A percentile compares a stretch with the other conserved stretches of the same genome.
Conservation (phyloP, 495 filamentous ascomycete species). For the Neurospora sp. region DNA sequence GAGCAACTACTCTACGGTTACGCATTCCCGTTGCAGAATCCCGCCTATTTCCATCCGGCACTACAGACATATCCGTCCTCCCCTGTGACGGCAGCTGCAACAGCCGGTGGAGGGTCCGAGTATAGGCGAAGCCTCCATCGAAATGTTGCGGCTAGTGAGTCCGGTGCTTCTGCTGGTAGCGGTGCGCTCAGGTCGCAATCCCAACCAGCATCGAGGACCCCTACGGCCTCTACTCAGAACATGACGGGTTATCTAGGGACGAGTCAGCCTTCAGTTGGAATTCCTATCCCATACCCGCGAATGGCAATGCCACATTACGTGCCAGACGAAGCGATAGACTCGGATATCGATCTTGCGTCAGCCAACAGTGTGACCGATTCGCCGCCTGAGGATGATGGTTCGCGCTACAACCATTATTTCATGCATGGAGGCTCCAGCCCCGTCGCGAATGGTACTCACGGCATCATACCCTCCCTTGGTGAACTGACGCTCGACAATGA, state of each 20-base stretch:
- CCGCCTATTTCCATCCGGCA: slow-evolving; percentile 21
- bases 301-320: slow-evolving; percentile 37
- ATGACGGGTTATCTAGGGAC: slow-evolving; percentile 11
- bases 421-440: slow-evolving; percentile 27
- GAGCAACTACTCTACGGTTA: slow-evolving; percentile 32
- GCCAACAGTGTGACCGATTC: slow-evolving; percentile 23
- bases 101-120: slow-evolving; percentile 28
- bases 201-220: slow-evolving; percentile 41
- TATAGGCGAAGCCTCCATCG: slow-evolving; percentile 42
- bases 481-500: slow-evolving; percentile 27
- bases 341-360: slow-evolving; percentile 25
- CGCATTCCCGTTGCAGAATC: slow-evolving; percentile 14
- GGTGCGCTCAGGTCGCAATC: slow-evolving; percentile 46
- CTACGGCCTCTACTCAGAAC: slow-evolving; percentile 13
- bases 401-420: slow-evolving; percentile 30
- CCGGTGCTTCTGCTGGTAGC: slow-evolving; percentile 26
- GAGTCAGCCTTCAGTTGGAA: slow-evolving; percentile 20
- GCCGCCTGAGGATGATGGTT: slow-evolving; percentile 29
- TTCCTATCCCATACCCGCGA: slow-evolving; percentile 23
- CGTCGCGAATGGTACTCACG: slow-evolving; percentile 20
- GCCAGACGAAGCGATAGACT: slow-evolving; percentile 34
- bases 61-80: slow-evolving; percentile 38
- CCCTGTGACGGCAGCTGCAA: slow-evolving; percentile 29
- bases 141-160: slow-evolving; percentile 26
- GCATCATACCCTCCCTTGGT: slow-evolving; percentile 32